Evolutionary conservation across 2,329 filamentous ascomycete genomes (phyloP).

Genomic region (Botrytis squamosa): DNA sequence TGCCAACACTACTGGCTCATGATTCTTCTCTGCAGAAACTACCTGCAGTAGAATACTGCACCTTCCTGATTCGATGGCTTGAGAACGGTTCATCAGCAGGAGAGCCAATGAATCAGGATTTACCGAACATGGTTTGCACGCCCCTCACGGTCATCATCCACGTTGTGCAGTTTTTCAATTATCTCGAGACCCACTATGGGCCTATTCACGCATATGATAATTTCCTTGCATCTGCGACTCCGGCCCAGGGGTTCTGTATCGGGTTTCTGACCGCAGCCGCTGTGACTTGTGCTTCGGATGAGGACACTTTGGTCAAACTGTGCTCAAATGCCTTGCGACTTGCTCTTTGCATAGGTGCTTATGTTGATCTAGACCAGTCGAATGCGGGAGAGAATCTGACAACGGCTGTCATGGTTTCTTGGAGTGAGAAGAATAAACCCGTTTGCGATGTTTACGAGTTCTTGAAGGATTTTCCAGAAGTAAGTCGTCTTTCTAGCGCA

Average conservation of each 20-base stretch:
- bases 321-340: slow-evolving; percentile 23
- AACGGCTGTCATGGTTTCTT: neutral
- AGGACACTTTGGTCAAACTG: slow-evolving; percentile 22
- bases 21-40: neutral
- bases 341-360: slow-evolving; percentile 29
- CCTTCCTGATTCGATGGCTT: neutral
- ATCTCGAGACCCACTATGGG: neutral
- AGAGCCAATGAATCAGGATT: neutral
- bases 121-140: slow-evolving; percentile 4
- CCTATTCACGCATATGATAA: neutral
- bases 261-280: slow-evolving; percentile 28
- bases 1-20: neutral
- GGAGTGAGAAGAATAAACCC: neutral
- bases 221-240: neutral
- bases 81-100: neutral
- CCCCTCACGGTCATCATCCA: slow-evolving; percentile 7
- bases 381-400: neutral
- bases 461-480: slow-evolving; percentile 1
- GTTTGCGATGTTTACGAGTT: neutral
- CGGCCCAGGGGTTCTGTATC: slow-evolving; percentile 29
- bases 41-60: neutral
- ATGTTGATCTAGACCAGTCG: slow-evolving; percentile 28
- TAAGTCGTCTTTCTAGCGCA: neutral
- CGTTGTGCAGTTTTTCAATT: slow-evolving; percentile 2
- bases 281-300: slow-evolving; percentile 21